A percentile compares a stretch with the other conserved stretches of the same genome.
Evolutionary conservation across 2,329 filamentous ascomycete genomes (phyloP).

Genomic region (Phyllosticta citribraziliensis): DNA sequence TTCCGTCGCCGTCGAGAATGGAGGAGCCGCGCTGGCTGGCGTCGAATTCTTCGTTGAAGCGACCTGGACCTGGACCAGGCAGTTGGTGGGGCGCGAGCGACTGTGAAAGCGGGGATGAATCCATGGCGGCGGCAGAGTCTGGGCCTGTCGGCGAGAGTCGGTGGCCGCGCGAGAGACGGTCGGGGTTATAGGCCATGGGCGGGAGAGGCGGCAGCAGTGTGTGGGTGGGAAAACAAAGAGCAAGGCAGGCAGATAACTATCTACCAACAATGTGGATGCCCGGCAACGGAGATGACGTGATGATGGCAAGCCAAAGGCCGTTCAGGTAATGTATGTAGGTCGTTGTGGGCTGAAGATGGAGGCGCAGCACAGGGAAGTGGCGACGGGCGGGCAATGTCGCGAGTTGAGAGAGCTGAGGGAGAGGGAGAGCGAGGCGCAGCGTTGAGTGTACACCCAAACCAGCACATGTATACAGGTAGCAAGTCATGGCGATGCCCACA

Average conservation of each 20-base stretch:
- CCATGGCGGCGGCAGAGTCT: constrained; percentile 2
- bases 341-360: background rate
- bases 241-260: background rate
- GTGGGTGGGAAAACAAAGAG: background rate
- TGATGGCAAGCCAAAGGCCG: background rate
- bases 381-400: background rate
- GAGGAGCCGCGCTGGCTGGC: constrained; percentile 58
- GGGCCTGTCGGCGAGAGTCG: background rate
- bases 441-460: no score
- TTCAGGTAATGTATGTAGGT: no score
- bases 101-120: constrained; percentile 27
- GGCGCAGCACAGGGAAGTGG: background rate
- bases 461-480: no score
- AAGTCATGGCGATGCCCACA: no score
- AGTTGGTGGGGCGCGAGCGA: constrained; percentile 20
- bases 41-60: constrained; percentile 64
- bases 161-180: background rate
- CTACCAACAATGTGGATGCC: background rate
- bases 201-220: background rate
- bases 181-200: background rate
- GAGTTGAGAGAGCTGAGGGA: background rate
- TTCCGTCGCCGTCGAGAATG: constrained; percentile 43
- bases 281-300: background rate
- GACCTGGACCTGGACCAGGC: constrained; percentile 31
- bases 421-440: no score